Base-by-base conservation (phyloP, 1,284 basidiomycete species). In the Boletus smithii region DNA sequence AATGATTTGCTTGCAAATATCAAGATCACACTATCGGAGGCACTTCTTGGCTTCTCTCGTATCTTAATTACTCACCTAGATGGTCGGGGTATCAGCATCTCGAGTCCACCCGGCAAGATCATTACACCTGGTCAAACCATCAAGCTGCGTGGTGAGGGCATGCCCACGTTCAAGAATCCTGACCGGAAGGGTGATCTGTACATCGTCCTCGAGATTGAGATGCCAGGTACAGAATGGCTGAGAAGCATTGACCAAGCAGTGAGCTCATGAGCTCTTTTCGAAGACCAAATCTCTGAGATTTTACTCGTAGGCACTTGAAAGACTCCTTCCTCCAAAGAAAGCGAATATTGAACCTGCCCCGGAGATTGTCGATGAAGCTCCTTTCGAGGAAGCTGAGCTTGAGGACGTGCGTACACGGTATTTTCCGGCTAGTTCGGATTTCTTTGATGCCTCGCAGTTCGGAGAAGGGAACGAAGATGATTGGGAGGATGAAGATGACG, bases 21-120 rank as follows among this genome's bases (percentile, higher is more conserved):
- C 44, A 81, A 80, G 32, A 85, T 97, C 51, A 91, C 89, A 1
- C 74, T 97, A n/a, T 94, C 92, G 6, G 94, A 97, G 69, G 88
- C 93, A 3, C 76, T 97, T 9, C 77, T 95, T 38, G 93, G 93
- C 14, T 93, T 97, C 69, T 87, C 84, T 44, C 82, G 93, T 17
- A 84, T 95, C 53, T 70, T 95, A 16, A 71, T 97, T 47, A 88
- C 85, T 11, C 93, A 97, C 66, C 76, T 97, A 22, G 93, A 97
- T 63, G 92, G 92, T 3, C 81, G 91, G 13, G 91, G 92, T 6
- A 76, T 97, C 44, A 81, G 82, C 38, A 79, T 95, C 13, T 71
- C 79, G 2, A 85, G 80, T 52, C 85, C 84, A 8, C 73, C 80
- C 3, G 83, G 87, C 34, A 89, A 88, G 65, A 80, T 93, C 30